Percentiles rank a stretch among this genome's conserved stretches.
These are phyloP conservation scores for Capsicum rhomboideum DNA, from an alignment of 257 asterid species.

Conservation along the genomic window DNA sequence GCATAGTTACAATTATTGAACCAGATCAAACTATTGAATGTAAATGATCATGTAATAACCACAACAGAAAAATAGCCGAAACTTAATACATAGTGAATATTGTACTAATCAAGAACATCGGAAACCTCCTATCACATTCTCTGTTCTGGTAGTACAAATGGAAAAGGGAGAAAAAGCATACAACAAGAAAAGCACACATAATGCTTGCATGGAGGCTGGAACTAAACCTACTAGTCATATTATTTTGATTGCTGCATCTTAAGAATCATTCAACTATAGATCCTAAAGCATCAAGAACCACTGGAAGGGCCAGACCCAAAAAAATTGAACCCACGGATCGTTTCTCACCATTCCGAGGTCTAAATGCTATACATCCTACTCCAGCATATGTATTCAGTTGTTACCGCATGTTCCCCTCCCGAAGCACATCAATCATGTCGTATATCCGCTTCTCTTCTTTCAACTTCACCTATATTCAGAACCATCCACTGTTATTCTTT, in stretches of 20 bases:
- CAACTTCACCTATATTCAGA: constrained; percentile 44
- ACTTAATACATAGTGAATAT: background rate
- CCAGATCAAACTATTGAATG: background rate
- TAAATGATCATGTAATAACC: background rate
- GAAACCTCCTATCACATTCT: background rate
- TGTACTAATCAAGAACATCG: background rate
- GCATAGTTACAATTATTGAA: background rate
- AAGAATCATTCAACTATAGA: background rate
- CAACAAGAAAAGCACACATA: background rate
- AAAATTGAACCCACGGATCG: background rate
- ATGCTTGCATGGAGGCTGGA: background rate
- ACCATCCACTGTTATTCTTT: background rate
- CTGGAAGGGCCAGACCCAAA: background rate
- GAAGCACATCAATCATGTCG: constrained; percentile 87
- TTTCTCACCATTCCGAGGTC: background rate
- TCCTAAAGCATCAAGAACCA: background rate
- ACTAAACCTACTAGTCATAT: background rate
- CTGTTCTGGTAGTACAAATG: background rate
- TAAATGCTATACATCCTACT: background rate
- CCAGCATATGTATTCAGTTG: background rate
- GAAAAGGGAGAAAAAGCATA: background rate
- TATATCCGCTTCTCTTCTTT: constrained; percentile 68
- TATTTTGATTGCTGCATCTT: background rate
- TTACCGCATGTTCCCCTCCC: constrained; percentile 90
- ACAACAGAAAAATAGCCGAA: background rate